Evolutionary conservation across 768 basidiomycete genomes (phyloP).

Genomic region (Nevesoporus exiguus): DNA sequence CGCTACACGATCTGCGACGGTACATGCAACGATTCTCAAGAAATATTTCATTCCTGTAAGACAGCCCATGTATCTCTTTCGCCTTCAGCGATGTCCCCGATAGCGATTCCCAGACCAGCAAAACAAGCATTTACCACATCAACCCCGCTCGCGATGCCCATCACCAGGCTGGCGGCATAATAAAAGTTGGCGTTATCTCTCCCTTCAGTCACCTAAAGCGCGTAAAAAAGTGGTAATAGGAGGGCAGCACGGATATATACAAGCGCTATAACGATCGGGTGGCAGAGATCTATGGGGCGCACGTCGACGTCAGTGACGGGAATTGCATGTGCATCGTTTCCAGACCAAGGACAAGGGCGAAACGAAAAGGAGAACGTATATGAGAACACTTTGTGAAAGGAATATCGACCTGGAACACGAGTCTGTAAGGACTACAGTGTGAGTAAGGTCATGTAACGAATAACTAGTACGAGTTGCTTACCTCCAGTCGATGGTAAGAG

Average conservation of each 20-base stretch:
- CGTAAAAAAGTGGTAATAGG: constrained; percentile 87
- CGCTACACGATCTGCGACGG: too few species aligned
- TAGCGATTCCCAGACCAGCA: constrained; percentile 76
- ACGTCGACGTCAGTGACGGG: not conserved
- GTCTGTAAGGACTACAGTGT: too few species aligned
- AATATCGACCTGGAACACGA: too few species aligned
- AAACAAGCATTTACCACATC: constrained; percentile 78
- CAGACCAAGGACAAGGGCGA: constrained; percentile 11
- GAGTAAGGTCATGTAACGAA: too few species aligned
- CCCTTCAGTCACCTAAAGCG: constrained; percentile 87
- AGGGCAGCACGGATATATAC: constrained; percentile 81
- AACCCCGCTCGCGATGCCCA: constrained; percentile 84
- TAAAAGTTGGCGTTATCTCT: constrained; percentile 98
- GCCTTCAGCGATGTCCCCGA: constrained; percentile 51
- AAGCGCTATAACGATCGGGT: constrained; percentile 79
- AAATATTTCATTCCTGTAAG: constrained; percentile 22
- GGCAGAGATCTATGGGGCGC: constrained; percentile 64
- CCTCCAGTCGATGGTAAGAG: too few species aligned
- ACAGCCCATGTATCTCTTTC: constrained; percentile 29
- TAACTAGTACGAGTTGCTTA: too few species aligned
- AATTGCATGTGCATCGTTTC: not conserved
- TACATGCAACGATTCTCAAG: too few species aligned
- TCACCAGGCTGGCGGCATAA: constrained; percentile 93
- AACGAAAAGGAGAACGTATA: constrained; percentile 71
- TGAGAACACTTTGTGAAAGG: too few species aligned